Evolutionary conservation across 495 filamentous ascomycete species (phyloP).

Genomic region (Daldinia loculata): DNA sequence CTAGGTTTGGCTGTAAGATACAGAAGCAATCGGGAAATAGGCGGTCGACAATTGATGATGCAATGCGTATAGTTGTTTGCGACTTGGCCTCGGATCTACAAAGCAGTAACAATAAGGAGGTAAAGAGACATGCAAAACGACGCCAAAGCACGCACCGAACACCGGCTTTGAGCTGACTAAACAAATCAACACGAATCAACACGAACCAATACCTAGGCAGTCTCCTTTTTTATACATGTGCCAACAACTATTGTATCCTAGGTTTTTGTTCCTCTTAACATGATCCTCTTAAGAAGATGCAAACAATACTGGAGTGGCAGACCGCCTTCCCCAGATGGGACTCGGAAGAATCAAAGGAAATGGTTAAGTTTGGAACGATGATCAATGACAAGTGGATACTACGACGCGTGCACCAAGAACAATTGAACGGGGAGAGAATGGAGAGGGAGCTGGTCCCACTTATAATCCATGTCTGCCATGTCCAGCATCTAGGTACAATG

Average conservation of each 20-base stretch:
- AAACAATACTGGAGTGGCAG: conserved; percentile 18
- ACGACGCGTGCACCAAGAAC: not conserved
- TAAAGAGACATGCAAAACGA: conserved; percentile 5
- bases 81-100: conserved; percentile 29
- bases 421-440: not conserved
- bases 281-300: conserved; percentile 21
- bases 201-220: not conserved
- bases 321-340: conserved; percentile 41
- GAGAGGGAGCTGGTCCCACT: not conserved
- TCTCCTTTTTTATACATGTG: conserved; percentile 9
- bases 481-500: not conserved
- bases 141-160: not conserved
- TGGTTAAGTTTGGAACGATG: conserved; percentile 25
- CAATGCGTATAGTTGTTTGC: conserved; percentile 37
- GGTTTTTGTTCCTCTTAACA: not conserved
- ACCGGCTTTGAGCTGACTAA: conserved; percentile 12
- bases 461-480: conserved; percentile 1
- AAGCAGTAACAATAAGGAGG: conserved; percentile 16
- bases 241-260: not conserved
- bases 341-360: conserved; percentile 38
- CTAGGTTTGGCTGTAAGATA: not conserved
- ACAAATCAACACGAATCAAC: not conserved
- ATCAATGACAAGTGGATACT: conserved; percentile 24
- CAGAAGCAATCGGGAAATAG: conserved; percentile 8
- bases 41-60: conserved; percentile 36